phyloP scores from a whole-genome alignment of 768 basidiomycete species.

The Pleurotus tuber-regium region DNA sequence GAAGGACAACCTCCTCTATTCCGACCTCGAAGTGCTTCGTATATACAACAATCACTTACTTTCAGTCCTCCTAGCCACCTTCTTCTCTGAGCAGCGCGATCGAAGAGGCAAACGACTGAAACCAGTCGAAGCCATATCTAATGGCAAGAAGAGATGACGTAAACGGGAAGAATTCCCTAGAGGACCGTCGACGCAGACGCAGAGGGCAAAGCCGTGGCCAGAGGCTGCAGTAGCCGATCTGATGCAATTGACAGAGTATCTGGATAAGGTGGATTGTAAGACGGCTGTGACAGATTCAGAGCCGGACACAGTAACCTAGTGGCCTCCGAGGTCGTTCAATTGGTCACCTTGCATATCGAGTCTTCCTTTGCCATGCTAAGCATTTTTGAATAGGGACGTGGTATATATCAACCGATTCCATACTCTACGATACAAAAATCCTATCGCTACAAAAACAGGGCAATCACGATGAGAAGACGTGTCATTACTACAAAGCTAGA shows the following conservation, averaged over 20 bases:
- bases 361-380: constrained; percentile 11
- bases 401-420: too few species aligned
- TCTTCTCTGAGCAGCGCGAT: constrained; percentile 6
- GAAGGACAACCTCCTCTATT: constrained; percentile 1
- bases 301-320: not conserved
- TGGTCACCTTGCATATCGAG: not conserved
- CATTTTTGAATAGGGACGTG: too few species aligned
- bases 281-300: not conserved
- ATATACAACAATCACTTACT: constrained; percentile 3
- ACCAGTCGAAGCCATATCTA: constrained; percentile 3
- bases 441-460: too few species aligned
- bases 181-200: too few species aligned
- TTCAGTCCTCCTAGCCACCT: not conserved
- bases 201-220: constrained; percentile 4
- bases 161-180: too few species aligned
- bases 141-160: not conserved
- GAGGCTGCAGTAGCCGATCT: constrained; percentile 7
- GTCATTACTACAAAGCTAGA: too few species aligned
- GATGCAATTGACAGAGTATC: constrained; percentile 6
- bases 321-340: not conserved
- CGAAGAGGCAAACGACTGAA: not conserved
- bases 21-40: constrained; percentile 1
- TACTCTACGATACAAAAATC: too few species aligned
- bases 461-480: too few species aligned
- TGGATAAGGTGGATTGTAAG: constrained; percentile 8